Conservation (phyloP, 23 red algal species). For the Gracilaria gracilis region DNA sequence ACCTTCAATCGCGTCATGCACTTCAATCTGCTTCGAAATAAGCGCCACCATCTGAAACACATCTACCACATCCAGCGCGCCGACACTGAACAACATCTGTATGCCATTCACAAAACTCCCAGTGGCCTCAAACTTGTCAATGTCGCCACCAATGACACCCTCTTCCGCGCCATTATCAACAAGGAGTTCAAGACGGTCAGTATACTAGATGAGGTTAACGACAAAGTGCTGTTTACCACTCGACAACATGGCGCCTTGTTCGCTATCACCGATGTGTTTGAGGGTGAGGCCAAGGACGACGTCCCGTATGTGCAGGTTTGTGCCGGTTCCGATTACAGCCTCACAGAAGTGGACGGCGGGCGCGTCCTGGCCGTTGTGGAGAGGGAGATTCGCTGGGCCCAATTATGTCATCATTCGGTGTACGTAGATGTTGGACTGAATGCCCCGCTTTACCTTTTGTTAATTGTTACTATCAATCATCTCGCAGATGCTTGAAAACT, state of each 20-base stretch:
- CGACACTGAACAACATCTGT: background rate
- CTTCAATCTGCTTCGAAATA: background rate
- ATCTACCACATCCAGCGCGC: background rate
- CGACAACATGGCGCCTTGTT: conserved; percentile 7
- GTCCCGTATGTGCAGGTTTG: conserved; percentile 2
- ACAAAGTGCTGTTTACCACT: background rate
- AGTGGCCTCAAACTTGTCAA: background rate
- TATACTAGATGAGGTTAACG: background rate
- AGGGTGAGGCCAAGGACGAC: background rate
- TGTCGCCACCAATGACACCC: background rate
- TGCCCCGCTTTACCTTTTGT: background rate
- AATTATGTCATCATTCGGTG: background rate
- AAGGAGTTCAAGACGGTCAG: background rate
- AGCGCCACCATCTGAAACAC: background rate
- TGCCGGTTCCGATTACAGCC: background rate
- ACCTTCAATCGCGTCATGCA: conserved; percentile 18
- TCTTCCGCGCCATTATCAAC: background rate
- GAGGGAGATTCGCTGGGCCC: background rate
- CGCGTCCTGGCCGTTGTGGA: conserved; percentile 1
- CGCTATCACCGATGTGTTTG: conserved; percentile 18
- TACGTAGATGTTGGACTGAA: conserved; percentile 2
- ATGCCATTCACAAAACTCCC: background rate
- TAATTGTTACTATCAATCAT: conserved; percentile 4
- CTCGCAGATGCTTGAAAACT: background rate
- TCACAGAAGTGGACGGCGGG: background rate